These are phyloP conservation scores for Crinitomyces ghanaensis DNA, from an alignment of 805 yeast genomes.

Conservation along the genomic window DNA sequence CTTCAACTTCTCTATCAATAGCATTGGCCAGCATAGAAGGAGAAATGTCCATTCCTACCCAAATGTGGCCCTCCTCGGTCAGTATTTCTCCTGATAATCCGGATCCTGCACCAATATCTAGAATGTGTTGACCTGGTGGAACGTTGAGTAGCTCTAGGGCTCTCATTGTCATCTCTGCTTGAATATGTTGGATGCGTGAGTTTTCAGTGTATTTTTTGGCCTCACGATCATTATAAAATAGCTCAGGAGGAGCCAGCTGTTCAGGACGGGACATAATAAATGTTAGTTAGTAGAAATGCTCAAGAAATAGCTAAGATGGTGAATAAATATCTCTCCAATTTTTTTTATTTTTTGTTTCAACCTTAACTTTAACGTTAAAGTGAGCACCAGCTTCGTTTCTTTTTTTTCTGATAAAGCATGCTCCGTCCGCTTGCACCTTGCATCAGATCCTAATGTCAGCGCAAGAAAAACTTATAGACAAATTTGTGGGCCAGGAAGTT, in stretches of 20 bases:
- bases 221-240: conserved; percentile 85
- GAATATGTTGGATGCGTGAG: conserved; percentile 96
- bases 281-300: no score
- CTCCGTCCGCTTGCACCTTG: no score
- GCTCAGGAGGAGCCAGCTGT: conserved; percentile 91
- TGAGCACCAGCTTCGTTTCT: no score
- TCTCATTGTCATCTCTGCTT: conserved; percentile 93
- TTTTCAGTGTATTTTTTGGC: conserved; percentile 83
- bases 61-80: conserved; percentile 83
- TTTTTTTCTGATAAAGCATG: no score
- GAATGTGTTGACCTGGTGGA: conserved; percentile 51
- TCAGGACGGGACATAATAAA: conserved; percentile 87
- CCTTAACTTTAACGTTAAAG: background rate
- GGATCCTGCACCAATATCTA: conserved; percentile 96
- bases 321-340: background rate
- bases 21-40: conserved; percentile 95
- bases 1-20: conserved; percentile 82
- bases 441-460: no score
- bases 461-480: no score
- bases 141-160: conserved; percentile 80
- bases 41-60: conserved; percentile 96
- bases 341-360: conserved; percentile 1
- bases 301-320: background rate
- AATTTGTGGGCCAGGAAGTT: no score
- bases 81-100: conserved; percentile 92